These are phyloP conservation scores for Pseudogymnoascus sp. DNA, from an alignment of 2,329 filamentous ascomycete species.

Conservation along the genomic window DNA sequence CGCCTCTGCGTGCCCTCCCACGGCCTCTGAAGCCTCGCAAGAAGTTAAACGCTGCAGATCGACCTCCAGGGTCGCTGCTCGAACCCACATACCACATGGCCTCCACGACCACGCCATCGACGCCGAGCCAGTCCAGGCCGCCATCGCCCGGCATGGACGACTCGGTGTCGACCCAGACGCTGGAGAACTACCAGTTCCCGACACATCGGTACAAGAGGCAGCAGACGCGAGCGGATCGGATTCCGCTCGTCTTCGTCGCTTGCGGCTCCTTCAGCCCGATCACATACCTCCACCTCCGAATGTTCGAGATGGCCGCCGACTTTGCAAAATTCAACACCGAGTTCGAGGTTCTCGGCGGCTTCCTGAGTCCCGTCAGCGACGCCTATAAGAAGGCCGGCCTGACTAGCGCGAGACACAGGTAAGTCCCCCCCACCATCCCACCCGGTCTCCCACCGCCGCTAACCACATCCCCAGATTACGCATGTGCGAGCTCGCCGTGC, in stretches of 20 bases:
- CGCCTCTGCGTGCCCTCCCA: too few relatives aligned
- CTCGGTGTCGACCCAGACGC: slow-evolving; percentile 15
- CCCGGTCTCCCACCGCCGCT: neutral
- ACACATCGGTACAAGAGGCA: slow-evolving; percentile 47
- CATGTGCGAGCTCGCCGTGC: slow-evolving; percentile 77
- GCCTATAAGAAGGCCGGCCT: slow-evolving; percentile 72
- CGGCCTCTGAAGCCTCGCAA: neutral
- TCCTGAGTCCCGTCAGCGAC: slow-evolving; percentile 59
- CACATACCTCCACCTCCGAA: slow-evolving; percentile 69
- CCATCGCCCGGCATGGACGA: neutral
- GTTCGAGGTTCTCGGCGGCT: slow-evolving; percentile 81
- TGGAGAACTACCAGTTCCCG: slow-evolving; percentile 49
- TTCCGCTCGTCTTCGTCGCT: slow-evolving; percentile 58
- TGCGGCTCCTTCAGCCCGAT: slow-evolving; percentile 67
- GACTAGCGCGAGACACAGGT: slow-evolving; percentile 62
- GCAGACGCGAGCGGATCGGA: slow-evolving; percentile 46
- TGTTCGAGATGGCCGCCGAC: slow-evolving; percentile 82
- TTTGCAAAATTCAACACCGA: slow-evolving; percentile 66
- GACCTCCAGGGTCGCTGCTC: neutral
- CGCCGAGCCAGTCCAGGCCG: neutral
- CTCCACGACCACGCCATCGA: neutral
- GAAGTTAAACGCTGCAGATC: neutral
- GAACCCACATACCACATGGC: neutral
- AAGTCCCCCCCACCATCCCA: slow-evolving; percentile 15
- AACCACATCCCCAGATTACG: slow-evolving; percentile 44